phyloP scores from a whole-genome alignment of 2,329 filamentous ascomycete genomes.

The Thielaviopsis euricoi region DNA sequence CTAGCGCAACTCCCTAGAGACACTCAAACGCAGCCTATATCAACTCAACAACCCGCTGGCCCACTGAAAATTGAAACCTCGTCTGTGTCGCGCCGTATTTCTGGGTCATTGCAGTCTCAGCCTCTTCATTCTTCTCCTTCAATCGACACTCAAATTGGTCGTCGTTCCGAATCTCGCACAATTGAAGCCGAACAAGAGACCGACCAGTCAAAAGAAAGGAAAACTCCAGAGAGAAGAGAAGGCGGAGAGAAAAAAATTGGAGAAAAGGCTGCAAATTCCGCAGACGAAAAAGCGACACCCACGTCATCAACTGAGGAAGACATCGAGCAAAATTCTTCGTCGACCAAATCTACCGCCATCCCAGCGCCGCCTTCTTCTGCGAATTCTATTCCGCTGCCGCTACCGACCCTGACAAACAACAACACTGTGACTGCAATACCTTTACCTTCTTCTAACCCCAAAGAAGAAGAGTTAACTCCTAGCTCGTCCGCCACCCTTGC shows the following conservation, averaged over 20 bases:
- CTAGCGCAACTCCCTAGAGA: conserved; percentile 5
- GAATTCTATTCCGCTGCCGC: not conserved
- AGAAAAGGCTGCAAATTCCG: not conserved
- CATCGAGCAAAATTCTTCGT: not conserved
- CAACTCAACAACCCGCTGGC: conserved; percentile 6
- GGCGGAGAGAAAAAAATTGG: not conserved
- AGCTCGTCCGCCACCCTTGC: not conserved
- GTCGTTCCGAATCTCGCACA: not conserved
- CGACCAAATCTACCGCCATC: not conserved
- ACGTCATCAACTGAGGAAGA: not conserved
- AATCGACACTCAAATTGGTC: not conserved
- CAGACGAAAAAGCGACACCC: not conserved
- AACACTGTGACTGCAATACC: not conserved
- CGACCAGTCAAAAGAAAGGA: not conserved
- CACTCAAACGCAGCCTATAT: not conserved
- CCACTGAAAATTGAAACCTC: conserved; percentile 17
- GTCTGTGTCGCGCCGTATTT: not conserved
- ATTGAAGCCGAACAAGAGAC: not conserved
- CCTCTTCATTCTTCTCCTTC: not conserved
- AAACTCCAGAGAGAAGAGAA: not conserved
- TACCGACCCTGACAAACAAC: not conserved
- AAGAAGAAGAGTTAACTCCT: not conserved
- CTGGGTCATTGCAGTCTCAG: not conserved
- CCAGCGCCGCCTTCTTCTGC: not conserved
- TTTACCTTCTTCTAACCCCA: not conserved